Conservation (phyloP, 768 basidiomycete species). For the Coprinopsis cinerea region DNA sequence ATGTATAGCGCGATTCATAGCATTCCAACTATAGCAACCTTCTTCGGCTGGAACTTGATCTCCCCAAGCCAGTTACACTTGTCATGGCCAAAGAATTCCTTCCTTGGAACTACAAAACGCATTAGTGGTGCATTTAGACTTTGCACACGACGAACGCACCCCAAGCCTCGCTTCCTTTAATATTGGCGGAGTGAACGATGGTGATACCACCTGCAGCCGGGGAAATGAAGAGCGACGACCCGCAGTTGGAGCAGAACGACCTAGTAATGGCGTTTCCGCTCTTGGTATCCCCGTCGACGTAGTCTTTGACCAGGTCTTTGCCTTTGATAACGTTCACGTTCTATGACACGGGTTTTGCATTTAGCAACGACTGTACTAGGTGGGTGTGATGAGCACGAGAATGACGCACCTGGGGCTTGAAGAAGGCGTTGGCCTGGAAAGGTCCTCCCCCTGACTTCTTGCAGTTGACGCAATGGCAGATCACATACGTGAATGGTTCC, state of each 20-base stretch:
- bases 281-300: slow-evolving; percentile 20
- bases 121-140: not conserved
- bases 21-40: not conserved
- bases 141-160: slow-evolving; percentile 12
- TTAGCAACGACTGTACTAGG: not conserved
- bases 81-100: slow-evolving; percentile 5
- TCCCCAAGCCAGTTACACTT: slow-evolving; percentile 7
- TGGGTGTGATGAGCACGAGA: not conserved
- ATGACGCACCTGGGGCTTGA: slow-evolving; percentile 21
- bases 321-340: slow-evolving; percentile 21
- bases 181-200: slow-evolving; percentile 18
- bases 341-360: slow-evolving; percentile 13
- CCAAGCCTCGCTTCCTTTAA: slow-evolving; percentile 20
- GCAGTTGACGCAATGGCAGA: slow-evolving; percentile 31
- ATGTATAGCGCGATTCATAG: not conserved
- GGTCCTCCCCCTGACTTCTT: slow-evolving; percentile 25
- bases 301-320: slow-evolving; percentile 17
- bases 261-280: slow-evolving; percentile 23
- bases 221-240: slow-evolving; percentile 21
- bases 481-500: slow-evolving; percentile 24
- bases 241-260: slow-evolving; percentile 27
- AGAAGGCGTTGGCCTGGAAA: slow-evolving; percentile 27
- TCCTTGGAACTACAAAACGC: slow-evolving; percentile 10
- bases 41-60: slow-evolving; percentile 8
- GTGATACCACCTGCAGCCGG: slow-evolving; percentile 17